These are phyloP conservation scores for Candida multigemmis DNA, from an alignment of 805 yeast genomes.

Conservation along the genomic window DNA sequence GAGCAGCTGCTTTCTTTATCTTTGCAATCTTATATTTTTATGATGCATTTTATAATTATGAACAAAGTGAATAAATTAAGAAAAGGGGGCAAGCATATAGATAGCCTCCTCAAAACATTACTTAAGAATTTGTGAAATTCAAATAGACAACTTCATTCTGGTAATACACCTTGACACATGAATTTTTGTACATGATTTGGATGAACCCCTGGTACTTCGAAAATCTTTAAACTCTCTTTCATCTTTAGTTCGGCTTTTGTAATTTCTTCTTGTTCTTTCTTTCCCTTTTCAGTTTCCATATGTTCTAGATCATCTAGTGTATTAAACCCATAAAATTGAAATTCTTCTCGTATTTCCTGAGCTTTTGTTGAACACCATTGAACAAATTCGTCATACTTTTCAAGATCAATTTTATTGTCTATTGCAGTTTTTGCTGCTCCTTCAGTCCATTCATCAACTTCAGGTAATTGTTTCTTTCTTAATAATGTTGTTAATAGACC, in stretches of 20 bases:
- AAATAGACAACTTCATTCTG: slow-evolving; percentile 3
- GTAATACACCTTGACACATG: slow-evolving; percentile 28
- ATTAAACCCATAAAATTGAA: slow-evolving; percentile 53
- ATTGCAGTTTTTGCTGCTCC: slow-evolving; percentile 15
- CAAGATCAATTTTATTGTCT: slow-evolving; percentile 10
- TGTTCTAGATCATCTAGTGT: slow-evolving; percentile 39
- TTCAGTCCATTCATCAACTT: slow-evolving; percentile 79
- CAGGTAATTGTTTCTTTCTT: slow-evolving; percentile 84
- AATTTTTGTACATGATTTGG: slow-evolving; percentile 30
- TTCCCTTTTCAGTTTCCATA: slow-evolving; percentile 23
- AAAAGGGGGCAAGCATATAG: too few relatives aligned
- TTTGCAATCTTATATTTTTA: slow-evolving; percentile 76
- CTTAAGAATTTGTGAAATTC: neutral
- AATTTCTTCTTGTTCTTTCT: slow-evolving; percentile 14
- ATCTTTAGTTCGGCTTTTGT: slow-evolving; percentile 10
- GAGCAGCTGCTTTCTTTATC: slow-evolving; percentile 77
- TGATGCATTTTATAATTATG: slow-evolving; percentile 45
- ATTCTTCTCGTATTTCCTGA: slow-evolving; percentile 43
- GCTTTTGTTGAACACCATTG: slow-evolving; percentile 56
- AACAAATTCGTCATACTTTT: slow-evolving; percentile 55
- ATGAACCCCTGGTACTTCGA: slow-evolving; percentile 14
- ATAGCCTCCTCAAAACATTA: neutral
- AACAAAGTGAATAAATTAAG: too few relatives aligned
- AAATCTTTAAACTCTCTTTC: slow-evolving; percentile 15
- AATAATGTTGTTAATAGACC: slow-evolving; percentile 75